Base-by-base conservation (phyloP, 1,139 yeast genomes). In the Suhomyces choctaworum region DNA sequence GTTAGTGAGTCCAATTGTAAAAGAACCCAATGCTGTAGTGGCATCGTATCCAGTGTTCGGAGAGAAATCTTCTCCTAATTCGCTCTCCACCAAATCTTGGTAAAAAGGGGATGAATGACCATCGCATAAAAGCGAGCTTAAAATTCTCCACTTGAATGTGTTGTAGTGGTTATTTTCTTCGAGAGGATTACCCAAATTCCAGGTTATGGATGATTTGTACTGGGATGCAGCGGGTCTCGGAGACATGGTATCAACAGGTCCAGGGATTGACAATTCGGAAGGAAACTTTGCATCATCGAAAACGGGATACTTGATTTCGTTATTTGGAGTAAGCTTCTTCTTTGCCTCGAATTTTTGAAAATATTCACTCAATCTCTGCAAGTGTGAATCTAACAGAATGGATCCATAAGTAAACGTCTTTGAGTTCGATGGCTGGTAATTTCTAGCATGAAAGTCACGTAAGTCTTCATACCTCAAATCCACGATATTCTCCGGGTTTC, bases 41-140 rank as follows among this genome's bases (percentile, higher is more conserved):
- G 86, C 73, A 42, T 92, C 97, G 33, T 88, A 68, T 1, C 98
- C 98, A 0, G 96, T 71, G 52, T 94, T 94, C 5, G 90, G 86
- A 0, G 94, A 70, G 57, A 83, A 92, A 49, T 92, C 97, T 31
- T 86, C 80, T 26, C 95, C 97, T 29, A 81, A 60, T 2, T 94
- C 95, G 7, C 83, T 64, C 57, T 92, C 98, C 41, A 92, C 84
- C 40, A 92, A 68, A 16, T 78, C 78, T 59, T 89, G 88, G 59
- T 90, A 87, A 37, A 92, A 71, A 5, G 96, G 92, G 8, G 97
- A 84, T 10, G 92, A 83, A 53, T 90, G 97, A 1, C 98, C 97
- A 56, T 88, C 97, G 49, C 85, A 77, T 24, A 94, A 66, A 40
- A 94, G 65, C 12, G 82, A 77, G 16, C 86, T 78, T 31, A 90